Evolutionary conservation across 2,329 filamentous ascomycete species (phyloP).

Genomic region (Dichotomopilus funicola): DNA sequence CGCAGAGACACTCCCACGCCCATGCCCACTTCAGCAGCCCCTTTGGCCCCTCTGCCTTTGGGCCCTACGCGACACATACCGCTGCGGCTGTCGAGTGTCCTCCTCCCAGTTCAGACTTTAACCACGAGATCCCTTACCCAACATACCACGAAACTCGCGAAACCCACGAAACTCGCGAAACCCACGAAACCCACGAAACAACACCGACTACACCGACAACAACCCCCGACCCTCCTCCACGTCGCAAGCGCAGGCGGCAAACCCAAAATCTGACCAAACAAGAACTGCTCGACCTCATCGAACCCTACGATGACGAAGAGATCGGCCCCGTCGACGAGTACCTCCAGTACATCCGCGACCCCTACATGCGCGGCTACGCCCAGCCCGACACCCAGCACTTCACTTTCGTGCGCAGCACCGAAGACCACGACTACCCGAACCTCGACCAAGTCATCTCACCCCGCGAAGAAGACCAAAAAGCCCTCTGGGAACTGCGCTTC

Average conservation of each 20-base stretch:
- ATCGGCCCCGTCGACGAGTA: constrained; percentile 45
- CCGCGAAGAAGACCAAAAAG: constrained; percentile 31
- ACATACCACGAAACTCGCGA: no score
- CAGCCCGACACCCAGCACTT: constrained; percentile 43
- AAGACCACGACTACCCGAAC: constrained; percentile 43
- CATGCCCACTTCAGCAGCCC: constrained; percentile 13
- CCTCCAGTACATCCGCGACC: constrained; percentile 45
- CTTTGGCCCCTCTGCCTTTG: constrained; percentile 15
- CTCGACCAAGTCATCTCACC: constrained; percentile 34
- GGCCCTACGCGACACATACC: constrained; percentile 14
- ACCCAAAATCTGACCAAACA: constrained; percentile 19
- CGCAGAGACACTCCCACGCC: no score
- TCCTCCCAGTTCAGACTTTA: not conserved
- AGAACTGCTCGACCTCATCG: constrained; percentile 48
- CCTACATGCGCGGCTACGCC: constrained; percentile 49
- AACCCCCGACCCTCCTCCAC: not conserved
- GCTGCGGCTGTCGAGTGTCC: constrained; percentile 10
- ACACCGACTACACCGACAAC: not conserved
- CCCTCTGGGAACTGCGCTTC: constrained; percentile 35
- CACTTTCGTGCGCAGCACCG: constrained; percentile 43
- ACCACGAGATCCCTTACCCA: not conserved
- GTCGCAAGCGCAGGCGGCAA: not conserved
- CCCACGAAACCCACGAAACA: not conserved
- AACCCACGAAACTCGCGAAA: not conserved
- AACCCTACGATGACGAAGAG: constrained; percentile 41